A percentile compares a stretch with the other conserved stretches of the same genome.
These are phyloP conservation scores for Fusarium sp. DNA, from an alignment of 2,329 filamentous ascomycete species.

Conservation along the genomic window DNA sequence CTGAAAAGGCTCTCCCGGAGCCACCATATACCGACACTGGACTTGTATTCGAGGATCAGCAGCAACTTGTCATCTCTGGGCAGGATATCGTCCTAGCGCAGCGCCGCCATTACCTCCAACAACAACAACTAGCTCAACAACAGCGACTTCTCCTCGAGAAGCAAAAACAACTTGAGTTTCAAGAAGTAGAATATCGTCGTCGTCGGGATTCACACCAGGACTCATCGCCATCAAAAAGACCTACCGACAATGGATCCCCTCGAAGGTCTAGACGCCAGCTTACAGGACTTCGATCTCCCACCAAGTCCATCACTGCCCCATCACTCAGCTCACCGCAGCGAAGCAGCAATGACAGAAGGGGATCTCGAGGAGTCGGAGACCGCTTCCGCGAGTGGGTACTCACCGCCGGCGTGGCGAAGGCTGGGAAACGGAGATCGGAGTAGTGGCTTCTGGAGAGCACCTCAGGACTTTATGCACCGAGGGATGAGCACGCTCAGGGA, in stretches of 20 bases:
- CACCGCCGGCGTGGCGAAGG: slow-evolving; percentile 68
- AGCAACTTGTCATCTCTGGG: slow-evolving; percentile 45
- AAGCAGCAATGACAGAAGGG: slow-evolving; percentile 47
- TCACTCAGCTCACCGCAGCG: slow-evolving; percentile 48
- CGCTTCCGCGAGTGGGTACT: slow-evolving; percentile 65
- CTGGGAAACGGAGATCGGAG: slow-evolving; percentile 67
- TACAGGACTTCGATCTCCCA: slow-evolving; percentile 64
- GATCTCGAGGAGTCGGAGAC: slow-evolving; percentile 56
- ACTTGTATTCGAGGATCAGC: slow-evolving; percentile 47
- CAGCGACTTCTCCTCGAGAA: slow-evolving; percentile 28
- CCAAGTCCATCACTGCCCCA: slow-evolving; percentile 50
- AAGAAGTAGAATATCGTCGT: slow-evolving; percentile 26
- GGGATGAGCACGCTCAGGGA: slow-evolving; percentile 44
- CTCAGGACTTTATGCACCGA: slow-evolving; percentile 59
- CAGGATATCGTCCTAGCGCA: slow-evolving; percentile 44
- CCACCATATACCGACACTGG: slow-evolving; percentile 37
- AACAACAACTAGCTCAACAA: slow-evolving; percentile 24
- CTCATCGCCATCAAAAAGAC: slow-evolving; percentile 13
- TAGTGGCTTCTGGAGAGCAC: slow-evolving; percentile 67
- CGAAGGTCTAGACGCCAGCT: slow-evolving; percentile 60
- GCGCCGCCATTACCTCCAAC: slow-evolving; percentile 35
- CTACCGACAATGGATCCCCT: slow-evolving; percentile 47
- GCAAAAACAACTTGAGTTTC: slow-evolving; percentile 33
- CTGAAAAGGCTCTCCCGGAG: slow-evolving; percentile 42
- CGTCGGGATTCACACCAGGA: slow-evolving; percentile 21